Evolutionary conservation across 495 filamentous ascomycete species (phyloP).

Genomic region (Penicillium parvum): DNA sequence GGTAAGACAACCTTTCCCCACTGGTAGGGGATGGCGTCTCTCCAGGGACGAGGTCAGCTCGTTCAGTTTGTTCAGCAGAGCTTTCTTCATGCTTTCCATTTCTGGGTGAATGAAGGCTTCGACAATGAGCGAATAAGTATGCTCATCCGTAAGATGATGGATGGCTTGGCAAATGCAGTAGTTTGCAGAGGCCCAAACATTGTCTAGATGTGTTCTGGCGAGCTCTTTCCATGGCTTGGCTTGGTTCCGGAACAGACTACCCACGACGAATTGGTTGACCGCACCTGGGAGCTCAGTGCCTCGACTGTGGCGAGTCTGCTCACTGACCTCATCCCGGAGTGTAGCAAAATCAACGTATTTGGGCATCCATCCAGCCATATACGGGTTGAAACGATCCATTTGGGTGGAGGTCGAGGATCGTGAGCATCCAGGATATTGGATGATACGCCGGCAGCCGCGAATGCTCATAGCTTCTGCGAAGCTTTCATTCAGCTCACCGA

Average conservation of each 20-base stretch:
- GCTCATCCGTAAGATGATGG: slow-evolving; percentile 22
- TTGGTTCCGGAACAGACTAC: slow-evolving; percentile 42
- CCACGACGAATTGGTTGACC: slow-evolving; percentile 41
- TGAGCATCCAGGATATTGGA: too few species aligned
- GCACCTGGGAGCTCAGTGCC: slow-evolving; percentile 45
- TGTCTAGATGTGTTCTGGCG: slow-evolving; percentile 21
- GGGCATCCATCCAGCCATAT: slow-evolving; percentile 13
- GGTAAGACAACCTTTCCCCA: slow-evolving; percentile 33
- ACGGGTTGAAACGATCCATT: slow-evolving; percentile 1
- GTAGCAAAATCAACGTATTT: background rate
- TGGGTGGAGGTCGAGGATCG: too few species aligned
- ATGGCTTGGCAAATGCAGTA: slow-evolving; percentile 29
- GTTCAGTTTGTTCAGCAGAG: slow-evolving; percentile 35
- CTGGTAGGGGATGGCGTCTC: slow-evolving; percentile 41
- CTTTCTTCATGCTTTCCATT: slow-evolving; percentile 27
- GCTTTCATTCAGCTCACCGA: slow-evolving; percentile 46
- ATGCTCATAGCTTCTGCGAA: slow-evolving; percentile 45
- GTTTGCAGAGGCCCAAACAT: slow-evolving; percentile 16
- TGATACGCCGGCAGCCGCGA: slow-evolving; percentile 1
- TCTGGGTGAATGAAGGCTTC: slow-evolving; percentile 18
- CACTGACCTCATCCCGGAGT: slow-evolving; percentile 17
- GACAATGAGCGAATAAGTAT: slow-evolving; percentile 27
- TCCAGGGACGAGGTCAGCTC: slow-evolving; percentile 41
- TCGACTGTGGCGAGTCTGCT: slow-evolving; percentile 18
- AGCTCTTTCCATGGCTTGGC: slow-evolving; percentile 33